Conservation (phyloP, 139 green algal genomes). For the Volvox reticuliferus region DNA sequence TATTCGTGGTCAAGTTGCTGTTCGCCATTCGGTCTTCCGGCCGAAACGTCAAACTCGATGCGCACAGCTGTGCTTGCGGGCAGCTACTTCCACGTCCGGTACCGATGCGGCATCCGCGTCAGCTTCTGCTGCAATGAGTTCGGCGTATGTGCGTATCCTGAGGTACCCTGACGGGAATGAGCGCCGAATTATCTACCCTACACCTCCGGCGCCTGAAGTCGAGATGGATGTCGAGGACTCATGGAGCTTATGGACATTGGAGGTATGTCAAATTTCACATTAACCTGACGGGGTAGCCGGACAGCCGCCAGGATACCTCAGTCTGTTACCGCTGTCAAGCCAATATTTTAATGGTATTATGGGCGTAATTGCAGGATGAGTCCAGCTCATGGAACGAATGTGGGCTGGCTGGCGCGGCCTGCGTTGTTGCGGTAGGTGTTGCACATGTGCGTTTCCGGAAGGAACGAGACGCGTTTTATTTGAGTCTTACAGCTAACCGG, state of each 20-base stretch:
- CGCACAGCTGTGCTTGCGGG: not conserved
- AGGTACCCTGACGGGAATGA: slow-evolving; percentile 72
- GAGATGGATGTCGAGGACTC: not conserved
- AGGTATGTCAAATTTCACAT: slow-evolving; percentile 5
- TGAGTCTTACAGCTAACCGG: not conserved
- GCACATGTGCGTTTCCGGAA: not conserved
- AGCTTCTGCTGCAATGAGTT: not conserved
- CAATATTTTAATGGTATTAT: not conserved
- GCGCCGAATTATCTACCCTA: slow-evolving; percentile 68
- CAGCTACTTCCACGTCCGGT: slow-evolving; percentile 7
- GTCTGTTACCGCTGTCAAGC: no score
- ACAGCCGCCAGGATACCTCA: not conserved
- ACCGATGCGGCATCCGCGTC: not conserved
- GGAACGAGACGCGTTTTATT: not conserved
- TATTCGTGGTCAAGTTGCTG: not conserved
- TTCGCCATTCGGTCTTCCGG: not conserved
- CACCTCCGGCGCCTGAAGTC: not conserved
- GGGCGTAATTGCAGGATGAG: slow-evolving; percentile 18
- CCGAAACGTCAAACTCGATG: not conserved
- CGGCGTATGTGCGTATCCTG: slow-evolving; percentile 52
- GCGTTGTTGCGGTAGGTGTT: slow-evolving; percentile 25
- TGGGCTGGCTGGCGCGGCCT: slow-evolving; percentile 23
- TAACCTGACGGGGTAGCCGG: not conserved
- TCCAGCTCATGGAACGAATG: slow-evolving; percentile 30
- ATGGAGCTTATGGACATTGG: slow-evolving; percentile 37